Evolutionary conservation across 1,284 basidiomycete genomes (phyloP).

Genomic region (Trichosporon asahii): DNA sequence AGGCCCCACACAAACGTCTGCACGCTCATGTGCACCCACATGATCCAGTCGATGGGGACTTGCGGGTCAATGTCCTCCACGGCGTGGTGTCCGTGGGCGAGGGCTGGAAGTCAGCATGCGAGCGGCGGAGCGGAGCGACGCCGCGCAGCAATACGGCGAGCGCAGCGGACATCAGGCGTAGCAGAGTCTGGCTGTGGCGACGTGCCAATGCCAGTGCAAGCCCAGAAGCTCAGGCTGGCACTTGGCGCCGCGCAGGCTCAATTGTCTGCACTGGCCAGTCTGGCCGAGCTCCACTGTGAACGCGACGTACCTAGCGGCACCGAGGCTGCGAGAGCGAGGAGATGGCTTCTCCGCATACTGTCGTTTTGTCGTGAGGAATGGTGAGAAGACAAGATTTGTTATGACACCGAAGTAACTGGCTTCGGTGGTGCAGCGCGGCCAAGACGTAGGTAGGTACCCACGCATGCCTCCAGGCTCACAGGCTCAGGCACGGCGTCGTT

Average conservation of each 20-base stretch:
- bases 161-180: too few species aligned
- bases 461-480: not conserved
- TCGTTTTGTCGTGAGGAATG: not conserved
- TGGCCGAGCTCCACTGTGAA: too few species aligned
- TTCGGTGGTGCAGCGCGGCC: not conserved
- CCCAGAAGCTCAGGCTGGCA: too few species aligned
- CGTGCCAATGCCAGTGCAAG: too few species aligned
- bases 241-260: too few species aligned
- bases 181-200: too few species aligned
- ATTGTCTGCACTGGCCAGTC: too few species aligned
- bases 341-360: not conserved
- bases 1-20: slow-evolving; percentile 76
- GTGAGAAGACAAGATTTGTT: not conserved
- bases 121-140: not conserved
- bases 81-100: slow-evolving; percentile 57
- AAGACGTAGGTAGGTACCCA: not conserved
- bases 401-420: not conserved
- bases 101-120: slow-evolving; percentile 20
- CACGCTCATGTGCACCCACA: slow-evolving; percentile 74
- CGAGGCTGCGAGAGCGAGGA: too few species aligned
- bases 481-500: not conserved
- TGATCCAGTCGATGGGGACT: slow-evolving; percentile 69
- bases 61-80: slow-evolving; percentile 64
- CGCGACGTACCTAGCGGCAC: too few species aligned
- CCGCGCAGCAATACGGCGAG: too few species aligned